These are phyloP conservation scores for Mortierella sp. DNA, from an alignment of 371 early-diverging fungal species.

Conservation along the genomic window DNA sequence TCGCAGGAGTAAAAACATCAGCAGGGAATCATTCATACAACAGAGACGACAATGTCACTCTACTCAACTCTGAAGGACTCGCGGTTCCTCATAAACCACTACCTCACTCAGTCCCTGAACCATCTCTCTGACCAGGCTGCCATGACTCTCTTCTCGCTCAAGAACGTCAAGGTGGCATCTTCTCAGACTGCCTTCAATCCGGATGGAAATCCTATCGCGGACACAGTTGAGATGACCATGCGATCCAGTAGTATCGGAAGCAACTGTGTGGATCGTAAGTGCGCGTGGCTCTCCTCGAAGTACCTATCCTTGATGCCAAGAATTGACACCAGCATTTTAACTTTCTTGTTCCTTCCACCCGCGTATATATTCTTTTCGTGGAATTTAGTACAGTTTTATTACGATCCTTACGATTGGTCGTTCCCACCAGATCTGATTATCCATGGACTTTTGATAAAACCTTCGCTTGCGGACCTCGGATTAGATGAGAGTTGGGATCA, in stretches of 20 bases:
- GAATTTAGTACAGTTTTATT: slow-evolving; percentile 39
- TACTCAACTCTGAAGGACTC: slow-evolving; percentile 27
- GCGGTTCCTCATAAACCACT: slow-evolving; percentile 14
- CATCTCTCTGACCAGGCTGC: slow-evolving; percentile 30
- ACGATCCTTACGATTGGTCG: slow-evolving; percentile 51
- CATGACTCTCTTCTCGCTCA: slow-evolving; percentile 47
- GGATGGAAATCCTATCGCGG: slow-evolving; percentile 35
- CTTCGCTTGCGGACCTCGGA: slow-evolving; percentile 41
- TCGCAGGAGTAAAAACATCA: neutral
- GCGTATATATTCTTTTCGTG: neutral
- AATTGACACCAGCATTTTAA: neutral
- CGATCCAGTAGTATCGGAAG: slow-evolving; percentile 44
- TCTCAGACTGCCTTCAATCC: slow-evolving; percentile 44
- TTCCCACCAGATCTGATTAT: slow-evolving; percentile 52
- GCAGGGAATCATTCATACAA: slow-evolving; percentile 2
- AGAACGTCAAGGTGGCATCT: slow-evolving; percentile 27
- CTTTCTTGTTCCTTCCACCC: too few species aligned
- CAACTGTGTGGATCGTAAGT: slow-evolving; percentile 42
- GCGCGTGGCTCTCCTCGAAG: too few species aligned
- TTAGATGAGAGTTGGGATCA: slow-evolving; percentile 43
- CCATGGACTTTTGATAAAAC: slow-evolving; percentile 17
- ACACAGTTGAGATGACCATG: slow-evolving; percentile 34
- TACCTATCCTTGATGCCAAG: too few species aligned
- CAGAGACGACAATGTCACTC: slow-evolving; percentile 19
- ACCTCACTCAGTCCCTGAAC: slow-evolving; percentile 28